phyloP scores from a whole-genome alignment of 495 filamentous ascomycete genomes.

The Aspergillus heteromorphus region DNA sequence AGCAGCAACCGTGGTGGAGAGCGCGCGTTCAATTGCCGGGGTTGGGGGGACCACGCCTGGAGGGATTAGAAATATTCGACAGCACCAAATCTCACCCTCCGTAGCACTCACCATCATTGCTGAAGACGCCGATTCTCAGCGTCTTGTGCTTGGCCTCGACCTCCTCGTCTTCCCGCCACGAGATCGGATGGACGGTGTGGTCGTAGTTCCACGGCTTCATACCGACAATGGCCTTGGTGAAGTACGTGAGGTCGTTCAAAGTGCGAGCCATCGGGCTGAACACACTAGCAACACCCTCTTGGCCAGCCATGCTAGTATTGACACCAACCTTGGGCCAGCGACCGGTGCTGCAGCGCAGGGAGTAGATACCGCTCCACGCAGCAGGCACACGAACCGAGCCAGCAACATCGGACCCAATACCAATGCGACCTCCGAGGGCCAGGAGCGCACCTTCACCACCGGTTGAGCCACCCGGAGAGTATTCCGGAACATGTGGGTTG shows the following conservation, averaged over 20 bases:
- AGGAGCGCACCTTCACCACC: slow-evolving; percentile 85
- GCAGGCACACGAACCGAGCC: slow-evolving; percentile 87
- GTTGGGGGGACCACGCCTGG: slow-evolving; percentile 74
- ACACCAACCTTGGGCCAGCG: slow-evolving; percentile 87
- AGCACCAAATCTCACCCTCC: neutral
- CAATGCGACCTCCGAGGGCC: slow-evolving; percentile 83
- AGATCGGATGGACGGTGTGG: slow-evolving; percentile 74
- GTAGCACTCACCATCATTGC: slow-evolving; percentile 57
- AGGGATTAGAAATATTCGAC: neutral
- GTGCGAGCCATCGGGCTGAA: slow-evolving; percentile 94
- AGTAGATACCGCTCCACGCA: slow-evolving; percentile 88
- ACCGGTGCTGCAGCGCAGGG: slow-evolving; percentile 87
- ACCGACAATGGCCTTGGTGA: slow-evolving; percentile 67
- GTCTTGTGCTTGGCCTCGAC: slow-evolving; percentile 53
- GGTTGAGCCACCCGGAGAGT: slow-evolving; percentile 88
- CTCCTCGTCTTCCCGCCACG: slow-evolving; percentile 63
- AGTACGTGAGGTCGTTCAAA: slow-evolving; percentile 77
- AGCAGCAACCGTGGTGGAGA: slow-evolving; percentile 63
- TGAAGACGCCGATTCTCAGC: slow-evolving; percentile 72
- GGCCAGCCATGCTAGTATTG: slow-evolving; percentile 85
- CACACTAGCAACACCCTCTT: slow-evolving; percentile 85
- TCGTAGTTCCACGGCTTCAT: slow-evolving; percentile 96
- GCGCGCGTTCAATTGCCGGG: slow-evolving; percentile 75
- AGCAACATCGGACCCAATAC: slow-evolving; percentile 90
- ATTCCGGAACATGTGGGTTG: slow-evolving; percentile 78